Evolutionary conservation across 1,284 basidiomycete species (phyloP).

Genomic region (Schizophyllum commune): DNA sequence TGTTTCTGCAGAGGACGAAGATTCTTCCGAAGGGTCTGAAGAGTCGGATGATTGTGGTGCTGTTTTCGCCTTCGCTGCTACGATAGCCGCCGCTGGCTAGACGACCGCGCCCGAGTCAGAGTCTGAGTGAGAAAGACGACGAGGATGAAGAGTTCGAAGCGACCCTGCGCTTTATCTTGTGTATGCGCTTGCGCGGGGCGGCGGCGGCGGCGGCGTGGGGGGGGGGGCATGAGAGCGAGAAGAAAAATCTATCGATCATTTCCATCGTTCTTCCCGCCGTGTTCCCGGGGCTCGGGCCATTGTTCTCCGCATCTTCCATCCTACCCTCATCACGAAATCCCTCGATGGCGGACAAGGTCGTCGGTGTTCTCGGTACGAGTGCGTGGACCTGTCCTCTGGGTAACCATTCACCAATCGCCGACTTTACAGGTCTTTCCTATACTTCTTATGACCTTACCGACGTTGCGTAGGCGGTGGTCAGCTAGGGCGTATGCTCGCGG

Average conservation of each 20-base stretch:
- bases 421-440: constrained; percentile 1
- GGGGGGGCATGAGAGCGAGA: constrained; percentile 13
- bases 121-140: constrained; percentile 22
- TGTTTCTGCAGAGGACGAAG: constrained; percentile 14
- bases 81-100: background rate
- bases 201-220: no score
- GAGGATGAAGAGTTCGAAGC: constrained; percentile 37
- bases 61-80: background rate
- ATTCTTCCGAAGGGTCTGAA: background rate
- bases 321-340: constrained; percentile 1
- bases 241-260: background rate
- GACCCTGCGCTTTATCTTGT: constrained; percentile 47
- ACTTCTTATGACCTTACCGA: constrained; percentile 1
- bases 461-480: constrained; percentile 75
- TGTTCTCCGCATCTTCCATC: no score
- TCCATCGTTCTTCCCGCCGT: no score
- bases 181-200: constrained; percentile 35
- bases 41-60: background rate
- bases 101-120: constrained; percentile 5
- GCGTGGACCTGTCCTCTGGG: constrained; percentile 18
- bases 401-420: background rate
- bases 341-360: constrained; percentile 43
- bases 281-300: no score
- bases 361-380: constrained; percentile 64
- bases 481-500: constrained; percentile 95